Evolutionary conservation across 805 yeast genomes (phyloP), one percentile per base, ranked within the genome.

Genomic region (Wickerhamomyces kurtzmanii): DNA sequence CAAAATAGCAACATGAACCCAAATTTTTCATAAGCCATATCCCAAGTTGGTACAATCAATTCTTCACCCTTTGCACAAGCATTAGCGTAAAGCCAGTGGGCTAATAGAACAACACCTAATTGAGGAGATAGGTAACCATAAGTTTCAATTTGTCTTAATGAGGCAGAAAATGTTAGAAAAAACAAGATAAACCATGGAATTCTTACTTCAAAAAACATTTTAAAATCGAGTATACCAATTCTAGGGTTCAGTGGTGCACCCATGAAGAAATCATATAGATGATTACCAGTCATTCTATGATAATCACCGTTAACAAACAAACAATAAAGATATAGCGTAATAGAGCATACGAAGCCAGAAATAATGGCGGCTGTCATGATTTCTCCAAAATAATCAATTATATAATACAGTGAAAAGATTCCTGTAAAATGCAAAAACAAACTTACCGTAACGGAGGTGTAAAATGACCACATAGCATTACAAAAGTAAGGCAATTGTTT

Each of bases 1-100:
- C 98, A 91, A 68, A 91, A 91, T 44, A 87, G 75, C 40, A 91
- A 71, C 97, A 91, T 87, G 66, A 91, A 91, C n/a, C 98, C 98
- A 47, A 91, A 91, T 60, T 91, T 91, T 57, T 91, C 98, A 57
- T 91, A 91, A 18, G 94, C 96, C 96, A 91, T 89, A 56, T 91
- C 98, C 97, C 98, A 91, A 12, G 95, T 82, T 43, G 97, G 95
- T 37, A 87, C 94, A 52, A 91, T 91, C 45, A 89, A 65, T 54
- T 91, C 97, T 59, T 91, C 98, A 43, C 97, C 98, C 59, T 91
- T 91, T 32, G 94, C 78, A 57, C 97, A 89, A 3, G 96, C 96
- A 49, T 91, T 89, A 36, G 94, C 95, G 50, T 91, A 91, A 27
- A 86, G 62, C 82, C 93, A 91, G 54, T 89, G 93, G 10, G 94